Evolutionary conservation across 108 stramenopile genomes (phyloP).

Genomic region (Skeletonema costatum): DNA sequence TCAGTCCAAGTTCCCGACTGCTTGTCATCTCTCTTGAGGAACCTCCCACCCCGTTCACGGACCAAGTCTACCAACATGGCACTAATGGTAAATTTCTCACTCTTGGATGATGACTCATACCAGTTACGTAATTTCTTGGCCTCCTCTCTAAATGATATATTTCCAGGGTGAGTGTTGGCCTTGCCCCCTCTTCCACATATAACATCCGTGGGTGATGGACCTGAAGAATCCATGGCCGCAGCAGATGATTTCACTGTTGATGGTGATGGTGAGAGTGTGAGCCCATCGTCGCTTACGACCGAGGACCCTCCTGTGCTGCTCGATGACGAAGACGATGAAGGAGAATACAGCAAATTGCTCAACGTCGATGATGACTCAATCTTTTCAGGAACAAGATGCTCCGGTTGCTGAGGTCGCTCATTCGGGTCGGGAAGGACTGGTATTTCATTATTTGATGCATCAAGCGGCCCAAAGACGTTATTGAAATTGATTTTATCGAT

Average conservation of each 20-base stretch:
- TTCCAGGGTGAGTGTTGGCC: conserved; percentile 49
- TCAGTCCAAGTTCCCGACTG: conserved; percentile 31
- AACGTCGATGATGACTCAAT: not conserved
- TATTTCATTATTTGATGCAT: conserved; percentile 35
- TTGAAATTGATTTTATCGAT: conserved; percentile 53
- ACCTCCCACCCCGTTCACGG: conserved; percentile 46
- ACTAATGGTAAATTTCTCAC: conserved; percentile 43
- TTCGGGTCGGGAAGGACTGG: conserved; percentile 14
- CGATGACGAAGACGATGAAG: not conserved
- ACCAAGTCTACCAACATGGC: conserved; percentile 41
- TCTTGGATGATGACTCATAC: conserved; percentile 44
- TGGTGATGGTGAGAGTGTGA: conserved; percentile 6
- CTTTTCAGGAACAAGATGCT: not conserved
- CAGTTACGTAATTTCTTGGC: conserved; percentile 34
- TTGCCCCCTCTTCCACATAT: conserved; percentile 50
- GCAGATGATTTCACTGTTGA: not conserved
- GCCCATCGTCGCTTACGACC: not conserved
- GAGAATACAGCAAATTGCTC: not conserved
- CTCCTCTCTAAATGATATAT: conserved; percentile 37
- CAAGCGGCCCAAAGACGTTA: conserved; percentile 36
- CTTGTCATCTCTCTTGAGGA: conserved; percentile 47
- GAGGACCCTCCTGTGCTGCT: not conserved
- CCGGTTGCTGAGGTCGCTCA: not conserved
- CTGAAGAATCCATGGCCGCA: not conserved
- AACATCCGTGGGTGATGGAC: conserved; percentile 27